phyloP scores from a whole-genome alignment of 2,329 filamentous ascomycete genomes.

The Aspergillus jensenii region DNA sequence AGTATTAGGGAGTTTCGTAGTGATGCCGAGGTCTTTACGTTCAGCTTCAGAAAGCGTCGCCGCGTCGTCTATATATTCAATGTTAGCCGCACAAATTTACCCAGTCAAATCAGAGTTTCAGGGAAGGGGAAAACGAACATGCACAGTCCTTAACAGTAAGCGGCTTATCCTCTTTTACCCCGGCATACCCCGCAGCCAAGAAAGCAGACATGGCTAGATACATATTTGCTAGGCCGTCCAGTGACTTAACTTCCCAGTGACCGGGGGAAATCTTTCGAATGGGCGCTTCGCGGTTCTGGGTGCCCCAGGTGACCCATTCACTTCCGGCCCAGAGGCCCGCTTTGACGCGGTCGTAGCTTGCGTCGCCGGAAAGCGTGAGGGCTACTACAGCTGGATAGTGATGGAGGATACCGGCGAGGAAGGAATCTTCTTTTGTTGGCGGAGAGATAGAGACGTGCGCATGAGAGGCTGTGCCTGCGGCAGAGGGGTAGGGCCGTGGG shows the following conservation, averaged over 20 bases:
- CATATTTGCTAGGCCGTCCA: conserved; percentile 79
- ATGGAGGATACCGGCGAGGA: conserved; percentile 70
- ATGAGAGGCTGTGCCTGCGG: conserved; percentile 66
- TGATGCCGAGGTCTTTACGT: conserved; percentile 38
- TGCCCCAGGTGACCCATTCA: conserved; percentile 76
- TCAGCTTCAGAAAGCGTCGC: conserved; percentile 29
- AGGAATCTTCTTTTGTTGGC: conserved; percentile 53
- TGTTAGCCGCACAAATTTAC: not conserved
- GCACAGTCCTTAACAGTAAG: conserved; percentile 35
- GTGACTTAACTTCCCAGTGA: conserved; percentile 75
- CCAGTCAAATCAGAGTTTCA: not conserved
- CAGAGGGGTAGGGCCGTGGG: conserved; percentile 60
- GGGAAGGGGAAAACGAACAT: conserved; percentile 21
- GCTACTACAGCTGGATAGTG: conserved; percentile 68
- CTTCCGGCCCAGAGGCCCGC: conserved; percentile 78
- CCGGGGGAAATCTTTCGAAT: conserved; percentile 65
- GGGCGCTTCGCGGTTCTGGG: conserved; percentile 75
- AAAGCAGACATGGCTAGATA: conserved; percentile 68
- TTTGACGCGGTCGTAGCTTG: conserved; percentile 67
- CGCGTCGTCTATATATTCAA: conserved; percentile 30
- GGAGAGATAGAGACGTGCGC: conserved; percentile 62
- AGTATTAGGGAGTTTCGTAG: conserved; percentile 33
- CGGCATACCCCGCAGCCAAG: conserved; percentile 59
- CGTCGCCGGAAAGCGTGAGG: conserved; percentile 64
- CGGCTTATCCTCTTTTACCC: conserved; percentile 41